A percentile compares a stretch with the other conserved stretches of the same genome.
Conservation (phyloP, 2,329 filamentous ascomycete genomes). For the Geosmithia flava region DNA sequence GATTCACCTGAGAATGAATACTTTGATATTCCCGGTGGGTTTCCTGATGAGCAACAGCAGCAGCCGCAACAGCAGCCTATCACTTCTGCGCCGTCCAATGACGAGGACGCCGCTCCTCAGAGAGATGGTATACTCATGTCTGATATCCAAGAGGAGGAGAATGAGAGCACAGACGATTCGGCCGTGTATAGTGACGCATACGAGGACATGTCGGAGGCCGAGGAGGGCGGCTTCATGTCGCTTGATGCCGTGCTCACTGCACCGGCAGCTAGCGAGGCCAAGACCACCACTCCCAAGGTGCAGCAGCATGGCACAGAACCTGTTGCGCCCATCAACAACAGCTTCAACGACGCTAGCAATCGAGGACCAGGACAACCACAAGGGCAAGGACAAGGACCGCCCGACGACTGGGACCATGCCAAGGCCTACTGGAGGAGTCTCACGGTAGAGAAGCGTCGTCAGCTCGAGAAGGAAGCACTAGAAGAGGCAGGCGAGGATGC, state of each 20-base stretch:
- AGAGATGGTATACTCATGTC: conserved; percentile 12
- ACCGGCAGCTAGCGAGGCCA: conserved; percentile 20
- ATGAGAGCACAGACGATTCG: conserved; percentile 31
- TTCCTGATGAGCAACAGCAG: conserved; percentile 28
- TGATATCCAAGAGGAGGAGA: conserved; percentile 21
- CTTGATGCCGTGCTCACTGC: conserved; percentile 60
- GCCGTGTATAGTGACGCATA: conserved; percentile 67
- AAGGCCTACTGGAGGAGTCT: conserved; percentile 60
- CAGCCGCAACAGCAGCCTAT: background rate
- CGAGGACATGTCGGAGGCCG: conserved; percentile 55
- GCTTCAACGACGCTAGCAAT: background rate
- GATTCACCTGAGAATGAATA: conserved; percentile 16
- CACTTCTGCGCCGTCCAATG: background rate
- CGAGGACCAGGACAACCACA: background rate
- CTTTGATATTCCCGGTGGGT: conserved; percentile 47
- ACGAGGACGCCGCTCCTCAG: background rate
- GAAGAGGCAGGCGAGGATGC: conserved; percentile 38
- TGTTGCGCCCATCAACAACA: background rate
- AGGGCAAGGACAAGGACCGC: background rate
- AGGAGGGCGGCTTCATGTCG: conserved; percentile 57
- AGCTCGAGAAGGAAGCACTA: conserved; percentile 45
- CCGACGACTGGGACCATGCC: conserved; percentile 52
- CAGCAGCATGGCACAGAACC: conserved; percentile 1
- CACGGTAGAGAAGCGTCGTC: conserved; percentile 47
- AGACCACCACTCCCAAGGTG: conserved; percentile 1